Evolutionary conservation across 2,329 filamentous ascomycete genomes (phyloP).

Genomic region (Diaporthe humulicola): DNA sequence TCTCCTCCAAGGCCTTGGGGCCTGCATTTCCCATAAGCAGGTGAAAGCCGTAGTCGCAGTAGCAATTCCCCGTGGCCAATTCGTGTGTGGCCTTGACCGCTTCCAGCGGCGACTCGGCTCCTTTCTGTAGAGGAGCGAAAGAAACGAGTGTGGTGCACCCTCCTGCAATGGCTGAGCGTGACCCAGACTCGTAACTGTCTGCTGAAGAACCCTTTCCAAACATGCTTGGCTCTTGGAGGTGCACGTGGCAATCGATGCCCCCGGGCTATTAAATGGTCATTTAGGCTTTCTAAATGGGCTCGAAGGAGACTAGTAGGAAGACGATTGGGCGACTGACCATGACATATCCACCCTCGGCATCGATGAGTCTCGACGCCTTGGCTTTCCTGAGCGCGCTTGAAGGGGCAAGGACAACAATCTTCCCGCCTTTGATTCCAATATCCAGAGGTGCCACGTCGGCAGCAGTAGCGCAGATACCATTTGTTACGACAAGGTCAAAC

Average conservation of each 20-base stretch:
- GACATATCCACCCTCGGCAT: conserved; percentile 58
- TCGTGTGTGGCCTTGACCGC: conserved; percentile 62
- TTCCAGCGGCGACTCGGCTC: conserved; percentile 58
- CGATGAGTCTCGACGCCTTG: conserved; percentile 51
- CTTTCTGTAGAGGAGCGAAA: conserved; percentile 67
- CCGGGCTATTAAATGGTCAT: conserved; percentile 46
- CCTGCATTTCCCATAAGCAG: conserved; percentile 62
- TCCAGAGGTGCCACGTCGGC: conserved; percentile 57
- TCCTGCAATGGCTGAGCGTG: conserved; percentile 68
- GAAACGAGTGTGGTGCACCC: conserved; percentile 71
- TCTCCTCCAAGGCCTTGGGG: conserved; percentile 55
- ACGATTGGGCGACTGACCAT: conserved; percentile 47
- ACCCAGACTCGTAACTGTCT: conserved; percentile 51
- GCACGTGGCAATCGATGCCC: conserved; percentile 57
- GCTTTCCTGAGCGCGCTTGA: conserved; percentile 50
- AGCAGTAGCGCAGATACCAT: conserved; percentile 58
- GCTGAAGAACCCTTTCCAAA: conserved; percentile 50
- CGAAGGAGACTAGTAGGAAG: not conserved
- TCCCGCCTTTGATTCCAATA: conserved; percentile 57
- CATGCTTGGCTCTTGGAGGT: conserved; percentile 54
- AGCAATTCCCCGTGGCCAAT: conserved; percentile 58
- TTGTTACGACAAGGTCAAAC: conserved; percentile 57
- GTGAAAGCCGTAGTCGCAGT: conserved; percentile 71
- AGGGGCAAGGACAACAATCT: conserved; percentile 56
- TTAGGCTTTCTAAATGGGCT: not conserved